Evolutionary conservation across 2,329 filamentous ascomycete species (phyloP).

Genomic region (Sporothrix mexicana): DNA sequence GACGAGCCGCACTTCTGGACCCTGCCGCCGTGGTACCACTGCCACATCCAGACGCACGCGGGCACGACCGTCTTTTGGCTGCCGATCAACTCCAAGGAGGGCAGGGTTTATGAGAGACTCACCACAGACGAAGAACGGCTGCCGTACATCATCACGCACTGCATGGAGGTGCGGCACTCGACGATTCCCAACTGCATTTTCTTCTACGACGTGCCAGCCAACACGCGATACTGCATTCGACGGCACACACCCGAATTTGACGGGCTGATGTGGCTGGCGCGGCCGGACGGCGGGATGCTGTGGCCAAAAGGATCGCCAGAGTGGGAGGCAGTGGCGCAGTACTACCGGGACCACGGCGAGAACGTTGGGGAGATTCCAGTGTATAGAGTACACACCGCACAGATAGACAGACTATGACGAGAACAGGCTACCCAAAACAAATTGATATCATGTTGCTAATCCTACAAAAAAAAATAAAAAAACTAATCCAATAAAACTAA

Average conservation of each 20-base stretch:
- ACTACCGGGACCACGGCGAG: conserved; percentile 8
- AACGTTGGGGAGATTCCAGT: not conserved
- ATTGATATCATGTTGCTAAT: conserved; percentile 12
- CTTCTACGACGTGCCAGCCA: conserved; percentile 5
- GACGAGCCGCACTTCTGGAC: conserved; percentile 18
- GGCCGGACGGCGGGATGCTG: conserved; percentile 11
- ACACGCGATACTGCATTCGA: conserved; percentile 9
- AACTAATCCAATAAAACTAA: not conserved
- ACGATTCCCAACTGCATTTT: not conserved
- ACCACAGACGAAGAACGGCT: conserved; percentile 11
- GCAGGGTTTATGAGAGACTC: not conserved
- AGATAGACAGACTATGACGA: not conserved
- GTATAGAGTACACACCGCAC: not conserved
- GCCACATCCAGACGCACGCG: conserved; percentile 17
- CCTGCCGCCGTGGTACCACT: conserved; percentile 24
- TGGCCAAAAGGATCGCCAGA: not conserved
- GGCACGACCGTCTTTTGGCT: conserved; percentile 24
- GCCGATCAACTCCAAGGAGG: conserved; percentile 10
- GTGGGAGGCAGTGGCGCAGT: conserved; percentile 20
- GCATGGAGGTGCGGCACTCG: conserved; percentile 14
- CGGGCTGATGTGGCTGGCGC: not conserved
- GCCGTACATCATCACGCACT: conserved; percentile 22
- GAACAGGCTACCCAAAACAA: not conserved
- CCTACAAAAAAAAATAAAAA: not conserved
- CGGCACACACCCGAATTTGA: not conserved